Evolutionary conservation across 805 yeast genomes (phyloP).

Genomic region (Ogataea neopini): DNA sequence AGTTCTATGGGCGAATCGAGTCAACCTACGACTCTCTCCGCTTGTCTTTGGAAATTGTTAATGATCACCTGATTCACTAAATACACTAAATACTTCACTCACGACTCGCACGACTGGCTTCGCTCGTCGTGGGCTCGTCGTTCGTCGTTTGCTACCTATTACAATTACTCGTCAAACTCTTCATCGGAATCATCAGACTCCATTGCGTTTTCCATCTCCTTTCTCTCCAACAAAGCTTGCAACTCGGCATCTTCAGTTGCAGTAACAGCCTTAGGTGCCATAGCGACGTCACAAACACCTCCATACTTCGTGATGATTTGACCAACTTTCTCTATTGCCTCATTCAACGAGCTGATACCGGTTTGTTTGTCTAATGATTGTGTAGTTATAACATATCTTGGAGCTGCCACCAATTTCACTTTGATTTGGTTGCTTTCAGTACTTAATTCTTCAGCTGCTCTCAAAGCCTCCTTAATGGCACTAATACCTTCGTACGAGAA

Average conservation of each 20-base stretch:
- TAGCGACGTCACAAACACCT: constrained; percentile 87
- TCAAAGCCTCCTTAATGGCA: constrained; percentile 88
- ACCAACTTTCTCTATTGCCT: constrained; percentile 77
- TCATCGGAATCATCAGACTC: constrained; percentile 63
- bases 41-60: no score
- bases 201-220: constrained; percentile 84
- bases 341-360: constrained; percentile 77
- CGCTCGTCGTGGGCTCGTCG: no score
- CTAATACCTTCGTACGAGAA: constrained; percentile 97
- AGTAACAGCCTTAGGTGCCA: constrained; percentile 99
- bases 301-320: constrained; percentile 70
- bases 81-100: no score
- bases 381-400: constrained; percentile 89
- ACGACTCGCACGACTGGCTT: background rate
- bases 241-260: constrained; percentile 98
- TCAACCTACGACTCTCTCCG: no score
- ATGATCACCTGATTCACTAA: no score
- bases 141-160: background rate
- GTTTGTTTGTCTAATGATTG: constrained; percentile 89
- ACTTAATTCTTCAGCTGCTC: constrained; percentile 80
- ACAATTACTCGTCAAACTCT: constrained; percentile 30
- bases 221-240: constrained; percentile 91
- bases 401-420: constrained; percentile 96
- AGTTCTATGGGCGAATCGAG: no score
- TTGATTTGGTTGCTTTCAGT: constrained; percentile 87